Evolutionary conservation across 306 rosid species (phyloP), one percentile per base, ranked within the genome.

Genomic region (Citrullus mucosospermus): DNA sequence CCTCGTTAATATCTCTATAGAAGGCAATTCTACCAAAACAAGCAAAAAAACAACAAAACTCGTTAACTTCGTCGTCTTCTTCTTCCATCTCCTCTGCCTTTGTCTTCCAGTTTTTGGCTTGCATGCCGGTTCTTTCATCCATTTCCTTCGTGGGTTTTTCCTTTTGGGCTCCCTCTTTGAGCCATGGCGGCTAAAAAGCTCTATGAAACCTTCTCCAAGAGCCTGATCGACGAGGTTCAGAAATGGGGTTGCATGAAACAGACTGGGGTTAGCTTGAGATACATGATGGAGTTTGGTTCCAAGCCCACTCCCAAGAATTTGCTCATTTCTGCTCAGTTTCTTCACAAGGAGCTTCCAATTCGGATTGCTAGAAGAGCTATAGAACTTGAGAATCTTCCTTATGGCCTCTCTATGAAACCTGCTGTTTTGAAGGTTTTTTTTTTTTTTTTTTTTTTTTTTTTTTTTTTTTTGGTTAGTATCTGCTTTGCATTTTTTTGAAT

Each of bases 241-340:
- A 88, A 70, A 87, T 93, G 96, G 93, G 98, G 96, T 5, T 83
- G 93, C 77, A 39, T 90, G 91, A 89, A 87, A 85, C 96, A 90
- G 82, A 93, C 90, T 1, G 97, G 97, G 36, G 98, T 93, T 1
- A 90, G 93, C 46, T 85, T 93, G 82, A 81, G 89, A 85, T 88
- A 93, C 82, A 93, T 93, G 98, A 93, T 89, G 97, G 96, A 91
- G 51, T 93, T 93, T 48, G 97, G 98, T 53, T 90, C 88, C 6
- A 79, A 78, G 44, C 97, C 97, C 2, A 80, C 81, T 9, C 7
- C 57, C 0, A 83, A 74, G 67, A 88, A 91, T 84, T 72, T 93
- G 79, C 66, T 91, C 2, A 82, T 93, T 56, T 90, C 98, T 17
- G 91, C 98, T 34, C 93, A 91, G 84, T 93, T 93, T 73, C 91